A percentile compares a stretch with the other conserved stretches of the same genome.
These are phyloP conservation scores for Colletotrichum theobromicola DNA, from an alignment of 2,329 filamentous ascomycete species.

Conservation along the genomic window DNA sequence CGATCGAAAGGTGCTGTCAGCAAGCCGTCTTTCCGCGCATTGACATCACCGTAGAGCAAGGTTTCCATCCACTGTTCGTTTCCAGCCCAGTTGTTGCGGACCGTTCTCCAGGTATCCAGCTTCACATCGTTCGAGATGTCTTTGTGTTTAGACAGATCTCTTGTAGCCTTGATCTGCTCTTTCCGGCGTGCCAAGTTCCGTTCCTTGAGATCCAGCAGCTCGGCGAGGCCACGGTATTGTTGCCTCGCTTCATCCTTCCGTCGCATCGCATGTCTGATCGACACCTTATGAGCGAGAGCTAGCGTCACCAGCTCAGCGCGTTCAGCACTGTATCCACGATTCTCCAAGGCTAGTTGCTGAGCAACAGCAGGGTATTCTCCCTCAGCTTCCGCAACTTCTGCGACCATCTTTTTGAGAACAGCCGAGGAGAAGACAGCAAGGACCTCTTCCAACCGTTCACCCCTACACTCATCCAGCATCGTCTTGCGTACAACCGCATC, in stretches of 20 bases:
- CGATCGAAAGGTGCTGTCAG: constrained; percentile 70
- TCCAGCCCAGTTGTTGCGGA: constrained; percentile 80
- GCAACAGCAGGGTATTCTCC: constrained; percentile 52
- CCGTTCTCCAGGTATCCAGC: constrained; percentile 59
- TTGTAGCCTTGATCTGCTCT: constrained; percentile 44
- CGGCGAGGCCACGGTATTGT: constrained; percentile 67
- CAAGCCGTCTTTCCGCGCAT: constrained; percentile 63
- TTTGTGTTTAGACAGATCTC: constrained; percentile 27
- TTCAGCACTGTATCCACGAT: constrained; percentile 60
- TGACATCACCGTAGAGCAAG: constrained; percentile 70
- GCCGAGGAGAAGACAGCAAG: constrained; percentile 83
- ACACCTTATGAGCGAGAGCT: constrained; percentile 74
- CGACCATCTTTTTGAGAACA: constrained; percentile 74
- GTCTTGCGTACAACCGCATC: constrained; percentile 87
- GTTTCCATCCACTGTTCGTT: constrained; percentile 75
- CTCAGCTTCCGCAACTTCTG: constrained; percentile 43
- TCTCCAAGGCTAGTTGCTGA: constrained; percentile 62
- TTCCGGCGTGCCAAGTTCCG: constrained; percentile 59
- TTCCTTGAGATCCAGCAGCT: constrained; percentile 69
- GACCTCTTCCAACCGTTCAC: constrained; percentile 87
- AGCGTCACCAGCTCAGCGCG: constrained; percentile 66
- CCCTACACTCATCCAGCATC: constrained; percentile 96
- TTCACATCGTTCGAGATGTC: constrained; percentile 46
- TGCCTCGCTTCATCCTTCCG: constrained; percentile 64
- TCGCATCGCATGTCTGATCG: constrained; percentile 63